These are phyloP conservation scores for Talaromyces adpressus DNA, from an alignment of 495 filamentous ascomycete species.

Conservation along the genomic window DNA sequence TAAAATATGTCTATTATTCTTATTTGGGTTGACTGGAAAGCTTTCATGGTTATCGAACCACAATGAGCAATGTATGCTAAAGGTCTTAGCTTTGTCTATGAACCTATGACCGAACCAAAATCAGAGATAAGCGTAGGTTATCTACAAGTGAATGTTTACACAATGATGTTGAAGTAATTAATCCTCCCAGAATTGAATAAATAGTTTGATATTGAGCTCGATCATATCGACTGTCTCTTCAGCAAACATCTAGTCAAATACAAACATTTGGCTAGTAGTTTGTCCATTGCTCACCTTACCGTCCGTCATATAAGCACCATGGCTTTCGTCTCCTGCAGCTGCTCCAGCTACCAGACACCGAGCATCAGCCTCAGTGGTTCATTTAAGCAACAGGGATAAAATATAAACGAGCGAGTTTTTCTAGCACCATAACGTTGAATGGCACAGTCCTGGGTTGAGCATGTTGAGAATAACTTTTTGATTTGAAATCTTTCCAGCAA, in stretches of 20 bases:
- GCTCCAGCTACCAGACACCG: conserved; percentile 37
- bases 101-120: too few species aligned
- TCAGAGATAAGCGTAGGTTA: too few species aligned
- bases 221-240: too few species aligned
- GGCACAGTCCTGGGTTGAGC: conserved; percentile 45
- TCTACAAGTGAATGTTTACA: too few species aligned
- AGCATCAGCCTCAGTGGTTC: conserved; percentile 40
- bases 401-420: conserved; percentile 13
- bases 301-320: conserved; percentile 41
- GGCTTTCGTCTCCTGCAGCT: conserved; percentile 28
- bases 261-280: conserved; percentile 13
- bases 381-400: conserved; percentile 22
- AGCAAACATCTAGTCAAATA: conserved; percentile 11
- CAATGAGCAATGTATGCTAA: too few species aligned
- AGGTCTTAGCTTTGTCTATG: too few species aligned
- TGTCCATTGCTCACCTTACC: conserved; percentile 16
- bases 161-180: too few species aligned
- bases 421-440: conserved; percentile 35
- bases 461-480: conserved; percentile 45
- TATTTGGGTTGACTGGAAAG: too few species aligned
- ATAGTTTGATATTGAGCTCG: too few species aligned
- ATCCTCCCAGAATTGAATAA: too few species aligned
- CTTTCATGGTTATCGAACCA: too few species aligned
- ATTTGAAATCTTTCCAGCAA: conserved; percentile 26
- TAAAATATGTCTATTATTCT: too few species aligned